These are phyloP conservation scores for Chenopodium album DNA, from an alignment of 148 eudicot species.

Conservation along the genomic window DNA sequence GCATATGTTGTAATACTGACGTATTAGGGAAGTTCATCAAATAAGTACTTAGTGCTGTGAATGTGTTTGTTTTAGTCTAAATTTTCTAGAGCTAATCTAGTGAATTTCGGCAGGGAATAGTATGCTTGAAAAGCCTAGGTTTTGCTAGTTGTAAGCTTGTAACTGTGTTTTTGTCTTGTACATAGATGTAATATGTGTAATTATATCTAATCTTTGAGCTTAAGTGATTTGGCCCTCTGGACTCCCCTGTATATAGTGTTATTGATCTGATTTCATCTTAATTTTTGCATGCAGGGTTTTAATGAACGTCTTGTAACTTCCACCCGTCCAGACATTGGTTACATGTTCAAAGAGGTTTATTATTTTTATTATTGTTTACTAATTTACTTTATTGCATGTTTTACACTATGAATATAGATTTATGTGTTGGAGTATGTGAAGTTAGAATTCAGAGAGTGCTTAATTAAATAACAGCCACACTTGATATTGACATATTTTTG, in stretches of 20 bases:
- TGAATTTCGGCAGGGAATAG: no score
- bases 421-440: background rate
- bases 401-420: background rate
- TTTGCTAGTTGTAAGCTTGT: background rate
- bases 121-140: background rate
- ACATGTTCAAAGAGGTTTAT: conserved; percentile 94
- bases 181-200: background rate
- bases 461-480: background rate
- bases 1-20: background rate
- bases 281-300: conserved; percentile 63
- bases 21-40: background rate
- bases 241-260: background rate
- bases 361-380: background rate
- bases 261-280: conserved; percentile 13
- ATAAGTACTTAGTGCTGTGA: background rate
- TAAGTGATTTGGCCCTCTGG: background rate
- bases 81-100: background rate
- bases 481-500: background rate
- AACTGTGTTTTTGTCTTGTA: background rate
- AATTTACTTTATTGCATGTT: background rate
- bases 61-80: background rate
- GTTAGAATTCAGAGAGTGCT: background rate
- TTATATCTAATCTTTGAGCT: background rate
- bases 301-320: conserved; percentile 92
- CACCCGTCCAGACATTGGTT: conserved; percentile 89